phyloP scores from a whole-genome alignment of 306 rosid species.

The Lathyrus tuberosus region DNA sequence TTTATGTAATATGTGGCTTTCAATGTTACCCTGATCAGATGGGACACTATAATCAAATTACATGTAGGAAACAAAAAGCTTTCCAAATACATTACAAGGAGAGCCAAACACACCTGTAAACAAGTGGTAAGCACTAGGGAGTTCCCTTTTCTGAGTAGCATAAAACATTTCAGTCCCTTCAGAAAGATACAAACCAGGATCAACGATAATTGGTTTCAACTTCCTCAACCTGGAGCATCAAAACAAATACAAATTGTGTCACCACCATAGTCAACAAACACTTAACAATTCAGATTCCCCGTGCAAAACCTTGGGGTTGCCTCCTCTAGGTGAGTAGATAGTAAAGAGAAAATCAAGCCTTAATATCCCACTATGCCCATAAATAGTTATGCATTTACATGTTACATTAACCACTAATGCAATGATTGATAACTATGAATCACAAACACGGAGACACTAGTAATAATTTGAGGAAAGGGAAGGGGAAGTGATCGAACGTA shows the following conservation, averaged over 20 bases:
- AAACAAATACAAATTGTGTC: constrained; percentile 25
- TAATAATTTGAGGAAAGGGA: too few species aligned
- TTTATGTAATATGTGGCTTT: not conserved
- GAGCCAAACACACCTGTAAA: constrained; percentile 66
- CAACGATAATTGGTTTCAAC: constrained; percentile 84
- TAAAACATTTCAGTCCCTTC: constrained; percentile 85
- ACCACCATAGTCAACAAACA: constrained; percentile 12
- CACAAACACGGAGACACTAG: not conserved
- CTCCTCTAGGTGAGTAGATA: not conserved
- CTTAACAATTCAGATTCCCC: not conserved
- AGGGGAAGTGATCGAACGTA: too few species aligned
- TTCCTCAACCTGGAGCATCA: constrained; percentile 60
- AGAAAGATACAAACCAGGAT: constrained; percentile 91
- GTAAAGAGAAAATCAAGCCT: not conserved
- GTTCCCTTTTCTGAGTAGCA: constrained; percentile 87
- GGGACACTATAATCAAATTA: constrained; percentile 15
- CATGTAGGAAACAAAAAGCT: constrained; percentile 6
- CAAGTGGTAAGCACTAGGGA: constrained; percentile 78
- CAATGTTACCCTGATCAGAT: not conserved
- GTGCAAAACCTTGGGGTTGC: not conserved
- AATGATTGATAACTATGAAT: not conserved
- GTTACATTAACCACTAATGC: not conserved
- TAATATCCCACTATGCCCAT: not conserved
- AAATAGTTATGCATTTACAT: not conserved
- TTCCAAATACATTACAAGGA: not conserved